Evolutionary conservation across 2,329 filamentous ascomycete species (phyloP), one percentile per base, ranked within the genome.

Genomic region (Penicillium sp.): DNA sequence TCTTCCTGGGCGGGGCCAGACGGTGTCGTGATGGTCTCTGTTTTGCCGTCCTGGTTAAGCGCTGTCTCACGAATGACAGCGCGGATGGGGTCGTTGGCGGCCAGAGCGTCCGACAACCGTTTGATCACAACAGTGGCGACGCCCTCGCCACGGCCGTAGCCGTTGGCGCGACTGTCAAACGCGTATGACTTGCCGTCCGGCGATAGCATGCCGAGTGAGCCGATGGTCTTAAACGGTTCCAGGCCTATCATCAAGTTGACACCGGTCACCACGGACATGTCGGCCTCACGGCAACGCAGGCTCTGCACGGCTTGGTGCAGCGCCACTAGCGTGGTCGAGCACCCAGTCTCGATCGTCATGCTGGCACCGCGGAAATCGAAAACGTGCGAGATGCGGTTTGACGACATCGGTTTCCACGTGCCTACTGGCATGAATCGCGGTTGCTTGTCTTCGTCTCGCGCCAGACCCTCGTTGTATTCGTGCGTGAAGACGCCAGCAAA

Each of bases 91-190:
- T 64, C 80, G 0, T 77, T 77, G 17, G 80, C 78, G 3, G 67
- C 69, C 12, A 79, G 35, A 1, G 82, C 82, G 55, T 78, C 72
- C 1, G 70, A 67, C 3, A 82, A 61, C 14, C 67, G 65, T 64
- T 83, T 83, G n/a, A 83, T 57, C 4, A 81, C 69, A 5, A 83
- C 65, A 8, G 75, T 66, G 0, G 71, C 79, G 16, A 75, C 71
- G 4, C 74, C 80, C 50, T 83, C 81, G 0, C 73, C 78, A 16
- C 81, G 77, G 55, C 78, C 81, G 58, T 83, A 83, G 0, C 81
- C 80, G 65, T 82, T 78, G 0, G 80, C 80, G 8, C 68, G 61
- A 5, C 69, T 67, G 46, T 80, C 78, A 36, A 79, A 81, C 0
- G 78, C 9, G 78, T 55, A 51, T 53, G 22, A 48, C 22, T 9